Conservation (phyloP, 345 rosid species). For the Mangifera indica region DNA sequence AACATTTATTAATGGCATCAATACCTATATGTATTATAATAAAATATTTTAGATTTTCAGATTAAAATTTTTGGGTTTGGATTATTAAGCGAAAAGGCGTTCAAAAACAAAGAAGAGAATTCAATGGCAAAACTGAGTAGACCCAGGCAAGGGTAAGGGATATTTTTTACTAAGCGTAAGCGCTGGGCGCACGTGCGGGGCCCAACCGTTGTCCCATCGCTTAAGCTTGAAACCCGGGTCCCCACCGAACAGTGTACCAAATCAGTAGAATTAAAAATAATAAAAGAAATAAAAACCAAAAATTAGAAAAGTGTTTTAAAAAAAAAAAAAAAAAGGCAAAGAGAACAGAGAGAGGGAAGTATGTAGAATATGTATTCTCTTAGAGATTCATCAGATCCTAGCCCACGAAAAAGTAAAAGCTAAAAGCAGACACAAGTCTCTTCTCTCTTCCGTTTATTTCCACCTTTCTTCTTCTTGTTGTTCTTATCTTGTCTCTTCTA, state of each 20-base stretch:
- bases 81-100: too few species aligned
- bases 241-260: neutral
- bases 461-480: neutral
- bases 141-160: neutral
- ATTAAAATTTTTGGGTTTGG: too few species aligned
- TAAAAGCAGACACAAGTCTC: slow-evolving; percentile 9
- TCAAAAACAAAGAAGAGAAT: too few species aligned
- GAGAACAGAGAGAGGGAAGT: slow-evolving; percentile 8
- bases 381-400: slow-evolving; percentile 46
- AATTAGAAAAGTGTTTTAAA: slow-evolving; percentile 2
- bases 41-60: too few species aligned
- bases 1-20: too few species aligned
- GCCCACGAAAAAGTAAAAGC: slow-evolving; percentile 18
- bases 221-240: slow-evolving; percentile 18
- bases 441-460: slow-evolving; percentile 15
- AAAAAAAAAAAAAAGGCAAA: neutral
- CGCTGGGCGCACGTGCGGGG: slow-evolving; percentile 16
- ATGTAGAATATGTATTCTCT: slow-evolving; percentile 22
- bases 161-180: neutral
- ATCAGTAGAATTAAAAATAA: neutral
- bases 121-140: neutral
- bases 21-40: too few species aligned
- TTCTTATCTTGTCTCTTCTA: slow-evolving; percentile 25
- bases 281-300: too few species aligned
- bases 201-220: slow-evolving; percentile 16